Evolutionary conservation across 495 filamentous ascomycete species (phyloP).

Genomic region (Penicillium coffeae): DNA sequence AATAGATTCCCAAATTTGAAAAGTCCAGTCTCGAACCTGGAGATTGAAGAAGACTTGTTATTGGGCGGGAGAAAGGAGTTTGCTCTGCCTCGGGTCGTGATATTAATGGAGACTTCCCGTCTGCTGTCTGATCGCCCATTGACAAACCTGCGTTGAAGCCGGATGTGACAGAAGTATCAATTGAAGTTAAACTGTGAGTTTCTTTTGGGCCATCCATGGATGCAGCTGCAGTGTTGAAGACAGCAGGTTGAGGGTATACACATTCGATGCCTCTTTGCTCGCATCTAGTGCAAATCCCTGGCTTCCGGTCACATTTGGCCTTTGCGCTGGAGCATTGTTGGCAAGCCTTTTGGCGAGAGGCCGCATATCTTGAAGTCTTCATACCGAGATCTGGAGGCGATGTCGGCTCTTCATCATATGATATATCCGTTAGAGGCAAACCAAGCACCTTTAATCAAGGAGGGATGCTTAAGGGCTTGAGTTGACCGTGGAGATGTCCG

Average conservation of each 20-base stretch:
- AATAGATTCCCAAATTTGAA: conserved; percentile 28
- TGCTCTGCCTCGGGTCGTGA: too few species aligned
- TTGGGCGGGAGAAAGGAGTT: neutral
- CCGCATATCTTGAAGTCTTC: conserved; percentile 34
- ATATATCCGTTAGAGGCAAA: too few species aligned
- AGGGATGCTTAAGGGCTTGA: too few species aligned
- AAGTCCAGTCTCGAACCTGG: conserved; percentile 13
- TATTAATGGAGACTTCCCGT: too few species aligned
- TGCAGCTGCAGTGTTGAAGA: neutral
- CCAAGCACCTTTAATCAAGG: too few species aligned
- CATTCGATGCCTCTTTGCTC: conserved; percentile 16
- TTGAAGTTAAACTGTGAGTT: neutral
- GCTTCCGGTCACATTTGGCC: conserved; percentile 38
- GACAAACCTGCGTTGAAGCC: too few species aligned
- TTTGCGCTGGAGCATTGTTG: conserved; percentile 39
- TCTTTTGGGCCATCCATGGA: neutral
- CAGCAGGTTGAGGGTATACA: conserved; percentile 4
- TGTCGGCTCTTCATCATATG: neutral
- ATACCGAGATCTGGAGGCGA: conserved; percentile 8
- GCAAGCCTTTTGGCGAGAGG: conserved; percentile 42
- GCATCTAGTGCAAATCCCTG: conserved; percentile 31
- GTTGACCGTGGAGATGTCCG: too few species aligned
- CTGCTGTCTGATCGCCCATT: too few species aligned
- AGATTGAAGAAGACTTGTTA: neutral
- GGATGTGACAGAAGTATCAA: too few species aligned